phyloP scores from a whole-genome alignment of 2,329 filamentous ascomycete species.

The Coniosporium tulheliwenetii region DNA sequence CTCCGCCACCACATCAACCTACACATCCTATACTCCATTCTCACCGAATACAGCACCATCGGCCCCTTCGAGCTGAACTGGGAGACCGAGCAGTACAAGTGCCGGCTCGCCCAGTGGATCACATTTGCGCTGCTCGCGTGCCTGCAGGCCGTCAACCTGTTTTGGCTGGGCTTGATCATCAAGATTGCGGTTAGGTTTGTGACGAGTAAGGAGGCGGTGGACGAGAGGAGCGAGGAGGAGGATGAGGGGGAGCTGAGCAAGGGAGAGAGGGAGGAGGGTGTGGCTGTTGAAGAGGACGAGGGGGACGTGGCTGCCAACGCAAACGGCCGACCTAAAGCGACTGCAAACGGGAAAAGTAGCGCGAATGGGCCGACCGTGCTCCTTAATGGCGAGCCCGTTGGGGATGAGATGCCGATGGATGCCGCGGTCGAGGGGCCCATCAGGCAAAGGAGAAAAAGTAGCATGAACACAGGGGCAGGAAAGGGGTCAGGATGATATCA shows the following conservation, averaged over 20 bases:
- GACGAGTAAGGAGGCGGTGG: conserved; percentile 43
- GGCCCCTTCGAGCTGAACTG: conserved; percentile 65
- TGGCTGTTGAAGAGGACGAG: neutral
- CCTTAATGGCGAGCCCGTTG: conserved; percentile 12
- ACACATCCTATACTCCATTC: conserved; percentile 57
- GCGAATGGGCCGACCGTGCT: conserved; percentile 4
- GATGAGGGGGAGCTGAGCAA: conserved; percentile 39
- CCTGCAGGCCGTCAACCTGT: conserved; percentile 62
- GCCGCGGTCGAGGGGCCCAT: too few relatives aligned
- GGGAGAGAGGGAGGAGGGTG: conserved; percentile 8
- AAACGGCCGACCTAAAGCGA: too few relatives aligned
- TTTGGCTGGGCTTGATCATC: conserved; percentile 68
- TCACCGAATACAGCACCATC: conserved; percentile 59
- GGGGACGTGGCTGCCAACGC: conserved; percentile 7
- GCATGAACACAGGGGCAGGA: too few relatives aligned
- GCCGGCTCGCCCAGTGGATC: conserved; percentile 51
- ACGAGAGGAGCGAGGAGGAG: conserved; percentile 61
- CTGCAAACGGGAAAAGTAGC: too few relatives aligned
- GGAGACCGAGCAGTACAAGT: conserved; percentile 65
- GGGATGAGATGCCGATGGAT: too few relatives aligned
- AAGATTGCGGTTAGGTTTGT: conserved; percentile 60
- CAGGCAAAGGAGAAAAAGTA: too few relatives aligned
- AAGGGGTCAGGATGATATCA: too few relatives aligned
- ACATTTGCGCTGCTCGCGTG: conserved; percentile 47
- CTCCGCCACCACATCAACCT: conserved; percentile 76